Conservation (phyloP, 2,329 filamentous ascomycete genomes). For the Colletotrichum sp. region DNA sequence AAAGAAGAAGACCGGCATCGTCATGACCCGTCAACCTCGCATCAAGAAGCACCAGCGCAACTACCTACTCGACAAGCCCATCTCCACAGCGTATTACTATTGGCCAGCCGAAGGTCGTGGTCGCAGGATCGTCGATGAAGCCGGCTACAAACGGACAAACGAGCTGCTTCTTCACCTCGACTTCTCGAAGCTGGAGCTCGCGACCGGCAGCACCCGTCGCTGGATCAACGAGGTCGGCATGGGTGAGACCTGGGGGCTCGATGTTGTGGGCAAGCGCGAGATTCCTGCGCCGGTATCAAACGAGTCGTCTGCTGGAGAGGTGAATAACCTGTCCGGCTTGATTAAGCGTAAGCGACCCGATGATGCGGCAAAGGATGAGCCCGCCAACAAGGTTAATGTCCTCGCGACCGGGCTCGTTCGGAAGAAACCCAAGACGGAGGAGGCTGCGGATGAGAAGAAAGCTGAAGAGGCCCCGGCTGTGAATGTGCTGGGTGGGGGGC, state of each 20-base stretch:
- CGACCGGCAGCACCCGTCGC: slow-evolving; percentile 67
- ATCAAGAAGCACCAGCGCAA: slow-evolving; percentile 65
- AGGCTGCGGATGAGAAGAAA: slow-evolving; percentile 9
- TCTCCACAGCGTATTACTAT: slow-evolving; percentile 65
- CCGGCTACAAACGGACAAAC: slow-evolving; percentile 69
- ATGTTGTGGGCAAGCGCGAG: slow-evolving; percentile 50
- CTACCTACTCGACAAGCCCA: slow-evolving; percentile 54
- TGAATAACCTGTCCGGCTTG: slow-evolving; percentile 55
- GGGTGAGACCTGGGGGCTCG: slow-evolving; percentile 56
- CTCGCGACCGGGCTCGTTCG: slow-evolving; percentile 55
- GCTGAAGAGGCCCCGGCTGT: background rate
- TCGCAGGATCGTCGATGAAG: slow-evolving; percentile 65
- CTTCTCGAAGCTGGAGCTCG: slow-evolving; percentile 70
- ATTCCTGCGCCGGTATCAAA: slow-evolving; percentile 17
- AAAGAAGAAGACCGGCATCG: slow-evolving; percentile 59
- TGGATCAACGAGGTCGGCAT: slow-evolving; percentile 73
- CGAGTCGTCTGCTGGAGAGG: slow-evolving; percentile 18
- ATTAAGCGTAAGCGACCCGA: slow-evolving; percentile 52
- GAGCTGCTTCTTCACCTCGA: slow-evolving; percentile 77
- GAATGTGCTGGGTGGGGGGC: slow-evolving; percentile 47
- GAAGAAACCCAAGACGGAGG: slow-evolving; percentile 60
- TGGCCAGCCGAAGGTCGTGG: slow-evolving; percentile 70
- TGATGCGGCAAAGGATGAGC: slow-evolving; percentile 17
- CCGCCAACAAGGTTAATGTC: slow-evolving; percentile 44
- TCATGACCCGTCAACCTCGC: slow-evolving; percentile 67